Base-by-base conservation (phyloP, 1,284 basidiomycete genomes). In the Phellopilus nigrolimitatus region DNA sequence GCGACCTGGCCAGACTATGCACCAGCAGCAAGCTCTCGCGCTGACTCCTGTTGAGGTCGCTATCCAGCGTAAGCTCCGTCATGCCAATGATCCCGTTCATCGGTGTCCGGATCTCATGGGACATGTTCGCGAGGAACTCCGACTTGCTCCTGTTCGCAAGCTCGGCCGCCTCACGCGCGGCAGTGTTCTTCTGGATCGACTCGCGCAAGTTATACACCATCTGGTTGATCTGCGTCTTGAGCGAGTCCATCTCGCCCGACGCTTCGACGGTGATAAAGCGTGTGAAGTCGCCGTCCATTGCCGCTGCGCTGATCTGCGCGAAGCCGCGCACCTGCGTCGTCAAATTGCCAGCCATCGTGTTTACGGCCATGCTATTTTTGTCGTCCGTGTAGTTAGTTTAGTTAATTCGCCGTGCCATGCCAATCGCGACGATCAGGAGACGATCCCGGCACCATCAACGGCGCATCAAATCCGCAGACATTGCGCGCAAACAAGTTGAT, bases 31-130 rank as follows among this genome's bases (percentile, higher is more conserved):
- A 75, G 67, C 95, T 97, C 73, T 99, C 97, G 54, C 95, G 76
- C 68, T 95, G 92, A 39, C 85, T 88, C 59, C 91, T 71, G 57
- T 91, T 92, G 52, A 95, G 69, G 63, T 95, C 91, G 49, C 88
- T 90, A 67, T 99, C 95, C 41, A 99, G 80, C 13, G 95, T 98
- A 59, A 99, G 74, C 69, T 97, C 95, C 44, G 97, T 99, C 94
- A 99, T 97, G 15, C 93, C 95, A 60, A 99, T 99, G 70, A 99
- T 99, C 64, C 95, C 94, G 66, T 97, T 97, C 95, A 97, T 97
- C 0, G 95, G 94, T 22, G 95, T 97, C 88, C 91, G 74, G 65
- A 95, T 95, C 69, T 95, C 92, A 67, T 95, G 91, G n/a, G 84
- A 88, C 91, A 95, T 97, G 62, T 97, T 97, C 6, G 94, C 93